Evolutionary conservation across 2,329 filamentous ascomycete genomes (phyloP).

Genomic region (Stachybotrys chlorohalonatus): DNA sequence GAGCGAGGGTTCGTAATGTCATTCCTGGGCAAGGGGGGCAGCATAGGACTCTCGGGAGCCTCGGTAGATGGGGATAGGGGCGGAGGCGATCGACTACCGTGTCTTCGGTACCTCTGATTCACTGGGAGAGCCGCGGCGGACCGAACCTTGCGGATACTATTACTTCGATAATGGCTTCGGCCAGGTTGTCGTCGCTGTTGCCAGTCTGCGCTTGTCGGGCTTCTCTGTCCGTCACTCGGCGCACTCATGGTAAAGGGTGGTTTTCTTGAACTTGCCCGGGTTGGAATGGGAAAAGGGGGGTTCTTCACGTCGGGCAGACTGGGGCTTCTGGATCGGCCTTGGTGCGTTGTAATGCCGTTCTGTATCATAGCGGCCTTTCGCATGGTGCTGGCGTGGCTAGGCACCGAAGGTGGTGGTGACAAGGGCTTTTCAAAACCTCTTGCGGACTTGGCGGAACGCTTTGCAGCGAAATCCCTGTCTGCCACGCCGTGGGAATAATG

Average conservation of each 20-base stretch:
- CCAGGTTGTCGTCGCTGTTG: slow-evolving; percentile 43
- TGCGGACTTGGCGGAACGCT: slow-evolving; percentile 18
- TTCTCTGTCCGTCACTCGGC: slow-evolving; percentile 64
- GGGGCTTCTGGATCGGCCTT: slow-evolving; percentile 54
- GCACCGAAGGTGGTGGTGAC: slow-evolving; percentile 19
- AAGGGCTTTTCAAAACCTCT: slow-evolving; percentile 27
- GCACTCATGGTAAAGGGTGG: slow-evolving; percentile 56
- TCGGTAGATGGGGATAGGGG: slow-evolving; percentile 60
- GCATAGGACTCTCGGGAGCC: slow-evolving; percentile 56
- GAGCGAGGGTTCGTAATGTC: slow-evolving; percentile 56
- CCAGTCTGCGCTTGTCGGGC: slow-evolving; percentile 57
- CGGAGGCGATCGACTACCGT: slow-evolving; percentile 51
- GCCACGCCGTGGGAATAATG: slow-evolving; percentile 34
- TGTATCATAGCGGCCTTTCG: slow-evolving; percentile 74
- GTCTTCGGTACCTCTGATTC: slow-evolving; percentile 38
- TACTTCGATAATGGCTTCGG: slow-evolving; percentile 42
- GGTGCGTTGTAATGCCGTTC: slow-evolving; percentile 64
- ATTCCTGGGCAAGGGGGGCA: slow-evolving; percentile 67
- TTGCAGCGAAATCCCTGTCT: slow-evolving; percentile 17
- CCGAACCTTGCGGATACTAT: slow-evolving; percentile 71
- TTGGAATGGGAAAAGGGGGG: slow-evolving; percentile 89
- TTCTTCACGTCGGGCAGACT: slow-evolving; percentile 50
- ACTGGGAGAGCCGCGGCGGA: slow-evolving; percentile 68
- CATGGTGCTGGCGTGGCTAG: slow-evolving; percentile 52
- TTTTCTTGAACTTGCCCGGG: slow-evolving; percentile 76